A percentile compares a stretch with the other conserved stretches of the same genome.
These are phyloP conservation scores for Brassica hybrid DNA, from an alignment of 441 rosid genomes.

Conservation along the genomic window DNA sequence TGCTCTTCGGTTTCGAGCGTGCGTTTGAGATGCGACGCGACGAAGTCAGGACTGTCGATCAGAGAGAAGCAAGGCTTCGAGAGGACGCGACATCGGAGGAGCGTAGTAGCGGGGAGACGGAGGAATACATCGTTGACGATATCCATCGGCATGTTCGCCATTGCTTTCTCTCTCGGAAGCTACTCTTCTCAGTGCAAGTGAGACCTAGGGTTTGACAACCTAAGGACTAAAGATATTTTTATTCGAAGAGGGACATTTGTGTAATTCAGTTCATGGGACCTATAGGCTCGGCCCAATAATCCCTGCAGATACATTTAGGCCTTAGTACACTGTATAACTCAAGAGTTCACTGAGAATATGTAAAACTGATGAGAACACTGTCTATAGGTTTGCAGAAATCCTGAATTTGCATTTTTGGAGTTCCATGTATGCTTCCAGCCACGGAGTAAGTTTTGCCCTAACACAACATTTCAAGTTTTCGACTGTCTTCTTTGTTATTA, in stretches of 20 bases:
- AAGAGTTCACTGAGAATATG: no score
- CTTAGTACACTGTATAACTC: no score
- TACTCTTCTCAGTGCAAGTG: no score
- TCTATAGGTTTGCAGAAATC: no score
- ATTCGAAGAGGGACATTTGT: not conserved
- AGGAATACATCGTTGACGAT: not conserved
- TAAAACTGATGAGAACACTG: no score
- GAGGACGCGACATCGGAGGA: not conserved
- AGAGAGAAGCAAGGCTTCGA: slow-evolving; percentile 3
- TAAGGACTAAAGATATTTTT: not conserved
- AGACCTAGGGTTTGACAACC: not conserved
- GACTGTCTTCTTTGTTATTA: slow-evolving; percentile 23
- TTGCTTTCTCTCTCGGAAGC: not conserved
- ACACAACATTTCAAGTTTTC: slow-evolving; percentile 50
- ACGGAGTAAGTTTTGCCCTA: slow-evolving; percentile 43
- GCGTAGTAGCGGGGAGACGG: not conserved
- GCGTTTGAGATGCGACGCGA: not conserved
- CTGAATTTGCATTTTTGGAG: no score
- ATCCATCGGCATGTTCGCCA: not conserved
- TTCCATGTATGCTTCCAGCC: not conserved
- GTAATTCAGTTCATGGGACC: not conserved
- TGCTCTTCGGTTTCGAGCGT: not conserved
- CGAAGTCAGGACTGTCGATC: not conserved
- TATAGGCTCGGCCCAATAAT: not conserved
- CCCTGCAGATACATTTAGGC: no score